These are phyloP conservation scores for Solanum ossicruentum DNA, from an alignment of 257 asterid species.

Conservation along the genomic window DNA sequence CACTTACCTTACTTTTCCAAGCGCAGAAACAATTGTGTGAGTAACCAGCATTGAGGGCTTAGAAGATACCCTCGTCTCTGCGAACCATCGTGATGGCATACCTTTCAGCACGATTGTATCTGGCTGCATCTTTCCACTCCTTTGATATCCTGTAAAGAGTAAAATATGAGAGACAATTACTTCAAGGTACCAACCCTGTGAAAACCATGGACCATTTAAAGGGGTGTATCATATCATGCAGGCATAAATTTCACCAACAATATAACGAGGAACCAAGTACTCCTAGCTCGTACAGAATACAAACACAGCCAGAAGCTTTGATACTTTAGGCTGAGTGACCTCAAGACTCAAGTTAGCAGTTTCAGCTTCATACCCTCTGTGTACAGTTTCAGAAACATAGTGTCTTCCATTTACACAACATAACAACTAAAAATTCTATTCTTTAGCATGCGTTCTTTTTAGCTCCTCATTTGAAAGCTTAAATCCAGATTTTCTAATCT, in stretches of 20 bases:
- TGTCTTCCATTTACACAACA: background rate
- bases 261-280: background rate
- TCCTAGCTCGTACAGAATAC: background rate
- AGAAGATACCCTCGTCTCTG: constrained; percentile 91
- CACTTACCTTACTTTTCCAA: constrained; percentile 74
- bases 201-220: background rate
- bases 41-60: constrained; percentile 96
- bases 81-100: constrained; percentile 97
- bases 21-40: constrained; percentile 71
- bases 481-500: background rate
- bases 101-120: constrained; percentile 81
- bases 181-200: background rate
- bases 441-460: background rate
- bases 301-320: background rate
- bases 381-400: background rate
- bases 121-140: constrained; percentile 57
- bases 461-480: background rate
- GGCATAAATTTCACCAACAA: background rate
- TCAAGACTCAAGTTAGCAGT: background rate
- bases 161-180: background rate
- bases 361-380: background rate
- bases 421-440: background rate
- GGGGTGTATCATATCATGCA: background rate
- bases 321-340: background rate
- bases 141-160: constrained; percentile 39